Conservation (phyloP, 1,284 basidiomycete species). For the Rhodotorula sp. region DNA sequence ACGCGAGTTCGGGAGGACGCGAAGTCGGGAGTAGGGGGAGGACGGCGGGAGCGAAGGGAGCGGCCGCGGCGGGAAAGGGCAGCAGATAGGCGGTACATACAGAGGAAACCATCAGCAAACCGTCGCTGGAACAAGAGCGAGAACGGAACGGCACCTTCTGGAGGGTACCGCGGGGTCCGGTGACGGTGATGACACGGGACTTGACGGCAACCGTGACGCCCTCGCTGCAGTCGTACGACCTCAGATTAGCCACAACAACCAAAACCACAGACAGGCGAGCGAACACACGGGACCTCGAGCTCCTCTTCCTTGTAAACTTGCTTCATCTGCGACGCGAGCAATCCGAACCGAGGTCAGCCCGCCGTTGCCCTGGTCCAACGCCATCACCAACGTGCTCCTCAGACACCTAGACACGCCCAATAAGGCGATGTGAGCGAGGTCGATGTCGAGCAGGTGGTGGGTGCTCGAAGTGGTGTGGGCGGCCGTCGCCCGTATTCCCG, state of each 20-base stretch:
- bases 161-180: slow-evolving; percentile 83
- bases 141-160: slow-evolving; percentile 57
- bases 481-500: too few relatives aligned
- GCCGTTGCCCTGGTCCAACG: background rate
- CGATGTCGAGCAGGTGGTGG: background rate
- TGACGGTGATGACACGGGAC: slow-evolving; percentile 82
- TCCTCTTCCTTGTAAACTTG: slow-evolving; percentile 92
- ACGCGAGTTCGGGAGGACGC: background rate
- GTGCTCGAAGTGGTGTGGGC: too few relatives aligned
- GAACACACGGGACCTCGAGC: slow-evolving; percentile 67
- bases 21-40: background rate
- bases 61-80: background rate
- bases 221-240: slow-evolving; percentile 48
- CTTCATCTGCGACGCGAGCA: slow-evolving; percentile 64
- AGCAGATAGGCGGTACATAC: background rate
- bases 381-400: background rate
- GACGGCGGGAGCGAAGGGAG: background rate
- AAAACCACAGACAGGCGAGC: background rate
- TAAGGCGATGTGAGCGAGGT: background rate
- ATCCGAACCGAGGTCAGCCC: slow-evolving; percentile 2
- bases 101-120: background rate
- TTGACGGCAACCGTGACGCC: slow-evolving; percentile 80
- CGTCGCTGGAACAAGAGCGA: too few relatives aligned
- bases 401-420: background rate
- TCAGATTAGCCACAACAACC: background rate